Percentiles rank a stretch among this genome's conserved stretches.
Evolutionary conservation across 2,329 filamentous ascomycete species (phyloP).

Genomic region (Raffaelea arxii): DNA sequence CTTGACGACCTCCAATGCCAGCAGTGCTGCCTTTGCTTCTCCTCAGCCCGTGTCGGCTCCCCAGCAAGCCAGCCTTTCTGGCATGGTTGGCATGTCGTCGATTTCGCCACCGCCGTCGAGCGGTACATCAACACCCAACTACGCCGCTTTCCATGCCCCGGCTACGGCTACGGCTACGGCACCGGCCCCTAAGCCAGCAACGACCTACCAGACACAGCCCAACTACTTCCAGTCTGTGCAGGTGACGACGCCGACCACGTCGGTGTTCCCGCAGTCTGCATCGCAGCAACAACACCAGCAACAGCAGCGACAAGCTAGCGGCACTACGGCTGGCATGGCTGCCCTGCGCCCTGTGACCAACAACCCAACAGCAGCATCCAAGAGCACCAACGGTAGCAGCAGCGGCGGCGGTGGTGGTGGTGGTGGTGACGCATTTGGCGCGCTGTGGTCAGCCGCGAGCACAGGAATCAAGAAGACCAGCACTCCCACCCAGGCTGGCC

Average conservation of each 20-base stretch:
- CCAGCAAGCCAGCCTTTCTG: slow-evolving; percentile 69
- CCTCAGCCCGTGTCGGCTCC: slow-evolving; percentile 79
- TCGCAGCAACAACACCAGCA: slow-evolving; percentile 11
- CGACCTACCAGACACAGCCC: slow-evolving; percentile 65
- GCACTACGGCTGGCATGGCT: slow-evolving; percentile 14
- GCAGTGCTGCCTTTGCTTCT: slow-evolving; percentile 61
- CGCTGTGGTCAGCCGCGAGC: slow-evolving; percentile 70
- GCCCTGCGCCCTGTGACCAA: slow-evolving; percentile 13
- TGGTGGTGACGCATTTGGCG: slow-evolving; percentile 80
- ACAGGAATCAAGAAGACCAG: slow-evolving; percentile 64
- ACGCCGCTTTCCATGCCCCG: slow-evolving; percentile 51
- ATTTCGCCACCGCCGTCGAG: slow-evolving; percentile 62
- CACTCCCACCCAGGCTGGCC: slow-evolving; percentile 56
- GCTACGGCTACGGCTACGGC: slow-evolving; percentile 26
- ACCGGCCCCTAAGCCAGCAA: slow-evolving; percentile 36
- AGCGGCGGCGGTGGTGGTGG: slow-evolving; percentile 47
- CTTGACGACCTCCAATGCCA: slow-evolving; percentile 41
- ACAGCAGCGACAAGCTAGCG: background rate
- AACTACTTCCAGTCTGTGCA: slow-evolving; percentile 80
- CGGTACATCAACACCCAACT: slow-evolving; percentile 47
- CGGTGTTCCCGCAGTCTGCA: slow-evolving; percentile 16
- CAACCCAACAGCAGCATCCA: slow-evolving; percentile 23
- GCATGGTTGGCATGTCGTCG: slow-evolving; percentile 70
- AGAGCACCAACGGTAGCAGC: slow-evolving; percentile 29
- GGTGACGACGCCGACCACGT: slow-evolving; percentile 3